Base-by-base conservation (phyloP, 2,329 filamentous ascomycete genomes). In the Plenodomus biglobosus region DNA sequence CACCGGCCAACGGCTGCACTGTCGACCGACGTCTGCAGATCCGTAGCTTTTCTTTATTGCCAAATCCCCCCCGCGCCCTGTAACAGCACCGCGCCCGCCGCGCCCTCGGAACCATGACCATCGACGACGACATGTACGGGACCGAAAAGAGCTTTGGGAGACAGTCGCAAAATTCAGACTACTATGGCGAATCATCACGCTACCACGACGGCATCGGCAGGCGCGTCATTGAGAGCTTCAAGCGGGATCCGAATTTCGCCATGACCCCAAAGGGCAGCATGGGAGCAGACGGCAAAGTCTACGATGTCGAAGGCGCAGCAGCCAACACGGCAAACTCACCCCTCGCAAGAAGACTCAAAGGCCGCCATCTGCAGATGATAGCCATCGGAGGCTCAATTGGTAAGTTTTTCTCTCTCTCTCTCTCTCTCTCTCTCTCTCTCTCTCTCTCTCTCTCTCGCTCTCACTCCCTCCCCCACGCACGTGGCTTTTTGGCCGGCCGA, bases 301-400 rank as follows among this genome's bases (percentile, higher is more conserved):
- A 81, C 65, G 79, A 89, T 65, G 74, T 90, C 56, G 86, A 91
- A 65, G 69, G 69, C 44, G 83, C 82, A 1, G 80, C 79, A 1
- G 70, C 74, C 15, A 79, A 78, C 37, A 92, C 90, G 1, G 87
- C 89, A 3, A 80, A 85, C 56, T 86, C 88, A 38, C 84, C 87
- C 7, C 78, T 97, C 42, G 84, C 87, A 42, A 80, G 91, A 64
- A 86, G 59, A 39, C 59, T 72, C 13, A 71, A 71, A 52, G 69
- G 68, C 10, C 56, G 68, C 22, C 92, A 97, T 76, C 69, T 96
- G 68, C 92, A 96, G 76, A 96, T 96, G 92, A 96, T 96, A 78
- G 92, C 92, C 13, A 95, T 96, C 59, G 91, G 91, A 61, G 92
- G 92, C 37, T 92, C 88, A 10, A 96, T 96, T 63, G 75, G 75